Percentiles rank a stretch among this genome's conserved stretches.
Evolutionary conservation across 2,329 filamentous ascomycete species (phyloP).

Genomic region (Leptoxyphium fumago): DNA sequence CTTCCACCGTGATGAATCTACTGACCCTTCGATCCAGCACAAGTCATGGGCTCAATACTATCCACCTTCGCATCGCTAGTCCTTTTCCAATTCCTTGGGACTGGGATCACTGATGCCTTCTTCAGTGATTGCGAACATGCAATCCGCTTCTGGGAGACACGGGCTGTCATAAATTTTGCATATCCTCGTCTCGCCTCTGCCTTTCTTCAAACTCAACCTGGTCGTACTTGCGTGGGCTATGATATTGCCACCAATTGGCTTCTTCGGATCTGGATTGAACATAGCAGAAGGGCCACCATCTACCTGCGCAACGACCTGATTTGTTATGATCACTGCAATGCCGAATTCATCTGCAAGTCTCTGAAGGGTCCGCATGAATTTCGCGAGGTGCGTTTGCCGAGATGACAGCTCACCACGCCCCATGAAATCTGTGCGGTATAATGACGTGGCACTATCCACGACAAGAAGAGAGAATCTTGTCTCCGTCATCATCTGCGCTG

Average conservation of each 20-base stretch:
- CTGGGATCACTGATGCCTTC: conserved; percentile 92
- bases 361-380: conserved; percentile 76
- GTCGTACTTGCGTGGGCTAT: conserved; percentile 97
- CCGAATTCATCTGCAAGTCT: conserved; percentile 69
- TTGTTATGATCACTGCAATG: conserved; percentile 96
- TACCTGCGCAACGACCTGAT: conserved; percentile 96
- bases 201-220: conserved; percentile 87
- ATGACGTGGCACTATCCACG: conserved; percentile 86
- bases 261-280: conserved; percentile 99
- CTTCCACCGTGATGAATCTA: too few relatives aligned
- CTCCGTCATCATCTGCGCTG: conserved; percentile 98
- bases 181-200: conserved; percentile 83
- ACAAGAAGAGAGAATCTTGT: conserved; percentile 91
- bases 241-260: conserved; percentile 96
- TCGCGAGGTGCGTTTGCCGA: conserved; percentile 74
- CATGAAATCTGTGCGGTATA: conserved; percentile 92
- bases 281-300: conserved; percentile 91
- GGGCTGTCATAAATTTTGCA: conserved; percentile 99
- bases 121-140: conserved; percentile 90
- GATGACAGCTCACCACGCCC: conserved; percentile 95
- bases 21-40: too few relatives aligned
- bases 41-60: too few relatives aligned
- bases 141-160: conserved; percentile 90
- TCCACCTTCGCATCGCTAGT: conserved; percentile 19
- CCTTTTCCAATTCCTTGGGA: conserved; percentile 89